These are phyloP conservation scores for Cucurbita argyrosperma DNA, from an alignment of 306 rosid species.

Conservation along the genomic window DNA sequence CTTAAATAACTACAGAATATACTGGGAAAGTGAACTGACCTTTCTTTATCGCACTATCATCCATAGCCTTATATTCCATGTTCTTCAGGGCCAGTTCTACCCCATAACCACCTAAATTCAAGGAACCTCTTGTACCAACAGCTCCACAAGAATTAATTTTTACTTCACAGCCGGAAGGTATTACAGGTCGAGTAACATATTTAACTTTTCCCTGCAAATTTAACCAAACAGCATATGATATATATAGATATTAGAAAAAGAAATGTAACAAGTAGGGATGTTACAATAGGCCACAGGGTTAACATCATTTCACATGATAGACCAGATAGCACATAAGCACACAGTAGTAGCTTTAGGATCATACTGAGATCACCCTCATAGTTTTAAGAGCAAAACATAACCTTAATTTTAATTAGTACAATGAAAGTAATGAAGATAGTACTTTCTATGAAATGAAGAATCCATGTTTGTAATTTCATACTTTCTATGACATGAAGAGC, in stretches of 20 bases:
- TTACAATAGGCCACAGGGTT: neutral
- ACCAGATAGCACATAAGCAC: neutral
- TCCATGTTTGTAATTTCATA: neutral
- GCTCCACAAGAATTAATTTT: constrained; percentile 56
- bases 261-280: neutral
- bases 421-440: neutral
- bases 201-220: constrained; percentile 63
- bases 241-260: neutral
- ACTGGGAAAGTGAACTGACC: constrained; percentile 26
- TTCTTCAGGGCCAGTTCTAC: constrained; percentile 96
- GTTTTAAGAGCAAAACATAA: neutral
- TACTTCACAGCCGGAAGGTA: constrained; percentile 73
- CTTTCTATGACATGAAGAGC: neutral
- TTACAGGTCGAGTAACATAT: constrained; percentile 62
- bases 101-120: constrained; percentile 96
- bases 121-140: constrained; percentile 56
- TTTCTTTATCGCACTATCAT: constrained; percentile 70
- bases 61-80: constrained; percentile 97
- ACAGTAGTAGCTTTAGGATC: neutral
- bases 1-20: neutral
- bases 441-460: neutral
- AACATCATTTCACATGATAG: neutral
- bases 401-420: neutral
- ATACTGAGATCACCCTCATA: neutral
- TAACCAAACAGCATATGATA: constrained; percentile 4